Base-by-base conservation (phyloP, 208 protist genomes). In the Trichomonas vaginalis region DNA sequence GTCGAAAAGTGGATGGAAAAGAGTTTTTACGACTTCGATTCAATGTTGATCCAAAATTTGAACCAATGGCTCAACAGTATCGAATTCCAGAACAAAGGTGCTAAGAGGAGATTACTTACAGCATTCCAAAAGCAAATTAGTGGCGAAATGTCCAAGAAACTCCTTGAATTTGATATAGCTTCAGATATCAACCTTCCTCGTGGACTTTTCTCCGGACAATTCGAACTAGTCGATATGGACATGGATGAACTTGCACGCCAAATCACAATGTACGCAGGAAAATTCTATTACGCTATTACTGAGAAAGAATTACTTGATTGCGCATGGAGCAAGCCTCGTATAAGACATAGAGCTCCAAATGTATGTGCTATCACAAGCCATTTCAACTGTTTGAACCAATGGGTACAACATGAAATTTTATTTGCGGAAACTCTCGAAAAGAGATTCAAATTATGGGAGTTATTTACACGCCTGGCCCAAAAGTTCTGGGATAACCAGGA, bases 1-100 rank as follows among this genome's bases (percentile, higher is more conserved):
- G 86, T 92, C 6, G 86, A 92, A 51, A 92, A 92, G 37, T 92
- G 86, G 86, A 92, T 92, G 14, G 86, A 92, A 92, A 92, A 17
- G 17, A 51, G 45, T 9, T 92, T 92, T 39, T 92, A 40, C 17
- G 86, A 92, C 37, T 92, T 92, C 37, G 86, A 92, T 51, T 42
- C 86, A 35, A 45, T 39, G 6, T 32, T 92, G 35, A 35, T 92
- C 6, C 40, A 48, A 51, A 92, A 92, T 15, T 47, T 92, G 12
- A 51, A 42, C 0, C 86, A 92, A 39, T 92, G 40, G 40, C 40
- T 92, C 39, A 35, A 23, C 14, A 92, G 6, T 10, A 51, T 92
- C 8, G n/a, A 51, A 56, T 48, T 51, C 14, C 23, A 51, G 14
- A 42, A 39, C 14, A 42, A 35, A 15, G 17, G 40, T 27, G 12